A percentile compares a stretch with the other conserved stretches of the same genome.
Evolutionary conservation across 768 basidiomycete genomes (phyloP).

Genomic region (Mycena amicta): DNA sequence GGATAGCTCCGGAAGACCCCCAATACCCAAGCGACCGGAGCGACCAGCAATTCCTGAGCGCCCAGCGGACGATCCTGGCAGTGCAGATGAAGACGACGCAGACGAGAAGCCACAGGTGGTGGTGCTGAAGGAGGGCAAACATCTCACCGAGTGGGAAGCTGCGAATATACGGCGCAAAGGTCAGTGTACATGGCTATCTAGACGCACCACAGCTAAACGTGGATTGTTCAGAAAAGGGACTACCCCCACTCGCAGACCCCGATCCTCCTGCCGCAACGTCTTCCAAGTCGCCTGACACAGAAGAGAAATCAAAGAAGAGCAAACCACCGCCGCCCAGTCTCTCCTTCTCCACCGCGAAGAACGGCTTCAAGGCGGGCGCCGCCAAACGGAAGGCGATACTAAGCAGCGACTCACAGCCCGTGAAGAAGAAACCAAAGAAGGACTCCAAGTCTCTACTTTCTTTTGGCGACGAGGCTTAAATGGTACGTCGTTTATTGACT

Average conservation of each 20-base stretch:
- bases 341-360: slow-evolving; percentile 48
- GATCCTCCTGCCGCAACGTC: neutral
- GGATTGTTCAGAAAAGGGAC: slow-evolving; percentile 56
- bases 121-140: slow-evolving; percentile 86
- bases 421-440: slow-evolving; percentile 63
- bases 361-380: slow-evolving; percentile 28
- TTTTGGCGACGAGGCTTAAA: slow-evolving; percentile 59
- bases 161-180: slow-evolving; percentile 78
- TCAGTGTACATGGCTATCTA: slow-evolving; percentile 31
- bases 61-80: slow-evolving; percentile 68
- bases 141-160: slow-evolving; percentile 76
- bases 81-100: slow-evolving; percentile 67
- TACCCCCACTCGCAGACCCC: slow-evolving; percentile 49
- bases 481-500: neutral
- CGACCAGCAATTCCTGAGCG: slow-evolving; percentile 74
- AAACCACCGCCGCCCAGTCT: slow-evolving; percentile 35
- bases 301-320: slow-evolving; percentile 20
- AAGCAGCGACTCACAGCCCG: slow-evolving; percentile 28
- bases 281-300: slow-evolving; percentile 22
- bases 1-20: slow-evolving; percentile 67
- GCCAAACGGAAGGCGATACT: slow-evolving; percentile 46
- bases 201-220: slow-evolving; percentile 1
- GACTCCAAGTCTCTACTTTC: slow-evolving; percentile 52
- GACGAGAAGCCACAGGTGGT: slow-evolving; percentile 91
- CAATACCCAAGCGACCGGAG: slow-evolving; percentile 70